Percentiles rank a stretch among this genome's conserved stretches.
Evolutionary conservation across 768 basidiomycete species (phyloP).

Genomic region (Trametes maxima): DNA sequence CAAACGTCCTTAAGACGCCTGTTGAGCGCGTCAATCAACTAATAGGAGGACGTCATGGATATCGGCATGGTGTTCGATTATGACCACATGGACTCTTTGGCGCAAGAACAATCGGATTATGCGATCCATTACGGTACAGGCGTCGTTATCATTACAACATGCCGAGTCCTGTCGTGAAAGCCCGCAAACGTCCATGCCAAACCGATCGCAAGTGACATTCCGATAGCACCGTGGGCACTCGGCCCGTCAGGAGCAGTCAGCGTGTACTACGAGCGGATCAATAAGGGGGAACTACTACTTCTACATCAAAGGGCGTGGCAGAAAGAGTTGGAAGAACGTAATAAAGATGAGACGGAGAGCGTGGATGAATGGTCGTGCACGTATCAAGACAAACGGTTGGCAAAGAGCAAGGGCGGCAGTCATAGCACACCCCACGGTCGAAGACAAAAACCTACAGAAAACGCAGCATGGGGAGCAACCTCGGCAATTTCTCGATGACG

Average conservation of each 20-base stretch:
- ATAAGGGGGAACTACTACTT: conserved; percentile 22
- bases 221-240: background rate
- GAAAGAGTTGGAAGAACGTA: conserved; percentile 7
- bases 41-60: no score
- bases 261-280: conserved; percentile 14
- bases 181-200: conserved; percentile 13
- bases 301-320: conserved; percentile 22
- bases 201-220: conserved; percentile 12
- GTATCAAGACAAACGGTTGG: background rate
- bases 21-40: background rate
- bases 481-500: background rate
- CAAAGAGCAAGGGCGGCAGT: background rate
- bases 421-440: background rate
- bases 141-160: conserved; percentile 26
- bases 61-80: background rate
- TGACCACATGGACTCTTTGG: background rate
- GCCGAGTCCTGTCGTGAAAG: conserved; percentile 9
- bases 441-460: background rate
- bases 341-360: conserved; percentile 12
- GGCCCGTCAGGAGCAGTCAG: background rate
- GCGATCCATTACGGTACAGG: conserved; percentile 21
- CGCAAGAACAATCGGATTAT: conserved; percentile 18
- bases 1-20: conserved; percentile 11
- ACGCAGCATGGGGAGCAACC: background rate
- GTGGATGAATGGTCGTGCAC: background rate